Evolutionary conservation across 1,284 basidiomycete species (phyloP), one percentile per base, ranked within the genome.

Genomic region (Cryptococcus sp.): DNA sequence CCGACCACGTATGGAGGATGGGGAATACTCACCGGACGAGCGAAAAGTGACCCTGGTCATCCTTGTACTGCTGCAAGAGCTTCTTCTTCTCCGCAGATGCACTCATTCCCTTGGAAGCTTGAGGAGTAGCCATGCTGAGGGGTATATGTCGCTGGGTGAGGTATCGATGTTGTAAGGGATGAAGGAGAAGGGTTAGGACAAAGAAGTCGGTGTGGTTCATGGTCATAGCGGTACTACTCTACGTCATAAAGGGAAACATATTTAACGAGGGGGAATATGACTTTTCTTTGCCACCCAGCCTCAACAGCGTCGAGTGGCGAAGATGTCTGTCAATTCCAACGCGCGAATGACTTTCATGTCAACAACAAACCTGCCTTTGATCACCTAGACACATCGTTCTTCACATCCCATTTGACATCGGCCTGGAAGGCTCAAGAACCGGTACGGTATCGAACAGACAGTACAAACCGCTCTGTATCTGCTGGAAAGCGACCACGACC

Each of bases 1-100:
- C 31, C 31, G 10, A 16, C 9, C 10, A 9, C 31, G 31, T 32
- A 16, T 32, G 16, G 31, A 9, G 16, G 34, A 9, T 36, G 7
- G 34, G 10, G 6, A 7, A 14, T 7, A 74, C 75, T 60, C 49
- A 92, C 92, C 91, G 83, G 69, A 95, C 92, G 44, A 97, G 82
- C 19, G 89, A 92, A 73, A 97, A 97, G 75, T 97, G 92, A 6
- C 92, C 89, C 56, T 91, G 84, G 28, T 85, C 85, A 56, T 91
- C 83, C 59, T 83, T 77, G 71, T 95, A 97, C 69, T 93, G 83
- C 63, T 87, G 85, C 44, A 94, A 76, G 48, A 77, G 78, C 50
- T 79, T 72, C 40, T 67, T 72, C 58, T 80, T 80, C 62, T 68
- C 70, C 43, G 71, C 66, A 21, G 69, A 46, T n/a, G 59, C 48